phyloP scores from a whole-genome alignment of 371 early-diverging fungal genomes.

The Zychaea mexicana region DNA sequence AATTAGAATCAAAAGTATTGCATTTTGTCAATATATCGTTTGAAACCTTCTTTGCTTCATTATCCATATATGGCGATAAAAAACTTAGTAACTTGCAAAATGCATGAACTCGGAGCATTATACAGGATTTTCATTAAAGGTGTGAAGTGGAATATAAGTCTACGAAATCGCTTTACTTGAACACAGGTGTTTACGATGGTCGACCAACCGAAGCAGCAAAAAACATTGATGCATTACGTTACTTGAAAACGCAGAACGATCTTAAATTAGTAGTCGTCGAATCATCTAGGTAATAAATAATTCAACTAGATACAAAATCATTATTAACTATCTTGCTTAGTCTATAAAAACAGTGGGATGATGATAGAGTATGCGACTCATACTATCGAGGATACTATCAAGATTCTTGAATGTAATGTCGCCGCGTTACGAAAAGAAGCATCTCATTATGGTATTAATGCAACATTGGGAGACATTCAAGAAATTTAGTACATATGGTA shows the following conservation, averaged over 20 bases:
- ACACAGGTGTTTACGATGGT: neutral
- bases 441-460: neutral
- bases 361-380: neutral
- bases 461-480: neutral
- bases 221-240: neutral
- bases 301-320: neutral
- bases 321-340: neutral
- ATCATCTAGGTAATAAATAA: neutral
- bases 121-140: neutral
- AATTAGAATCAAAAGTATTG: no score
- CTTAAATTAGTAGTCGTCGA: neutral
- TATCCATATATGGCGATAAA: no score
- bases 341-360: neutral
- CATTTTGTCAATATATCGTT: no score
- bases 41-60: no score
- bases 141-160: neutral
- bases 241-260: neutral
- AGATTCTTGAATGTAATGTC: neutral
- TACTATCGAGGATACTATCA: neutral
- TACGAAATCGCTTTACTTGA: neutral
- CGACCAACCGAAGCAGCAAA: neutral
- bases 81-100: no score
- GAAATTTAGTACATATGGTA: neutral
- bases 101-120: no score
- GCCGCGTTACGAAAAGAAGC: neutral